Percentiles rank a stretch among this genome's conserved stretches.
Evolutionary conservation across 2,329 filamentous ascomycete genomes (phyloP).

Genomic region (Pyrenochaeta sp.): DNA sequence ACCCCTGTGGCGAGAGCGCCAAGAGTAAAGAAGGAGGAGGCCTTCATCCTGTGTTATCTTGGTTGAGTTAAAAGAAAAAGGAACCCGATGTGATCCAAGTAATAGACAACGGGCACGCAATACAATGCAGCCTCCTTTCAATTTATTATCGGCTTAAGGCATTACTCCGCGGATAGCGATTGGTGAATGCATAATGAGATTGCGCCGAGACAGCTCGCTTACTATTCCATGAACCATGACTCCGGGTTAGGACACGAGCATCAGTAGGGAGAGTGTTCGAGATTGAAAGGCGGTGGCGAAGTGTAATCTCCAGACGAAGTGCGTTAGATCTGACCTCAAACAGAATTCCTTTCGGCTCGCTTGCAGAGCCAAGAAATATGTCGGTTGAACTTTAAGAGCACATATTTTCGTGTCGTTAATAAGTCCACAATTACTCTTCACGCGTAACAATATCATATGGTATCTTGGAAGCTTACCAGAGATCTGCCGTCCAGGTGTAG

Average conservation of each 20-base stretch:
- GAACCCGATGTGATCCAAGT: conserved; percentile 3
- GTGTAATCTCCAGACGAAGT: not conserved
- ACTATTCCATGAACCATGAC: not conserved
- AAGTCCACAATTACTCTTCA: not conserved
- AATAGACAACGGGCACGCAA: not conserved
- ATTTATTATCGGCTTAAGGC: conserved; percentile 5
- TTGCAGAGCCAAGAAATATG: not conserved
- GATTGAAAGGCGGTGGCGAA: conserved; percentile 1
- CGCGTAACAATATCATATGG: not conserved
- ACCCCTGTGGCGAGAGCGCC: conserved; percentile 15
- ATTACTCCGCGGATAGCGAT: conserved; percentile 6
- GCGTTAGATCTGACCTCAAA: not conserved
- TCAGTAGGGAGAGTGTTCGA: not conserved
- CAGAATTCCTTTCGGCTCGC: not conserved
- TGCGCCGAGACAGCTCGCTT: conserved; percentile 7
- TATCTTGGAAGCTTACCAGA: too few species aligned
- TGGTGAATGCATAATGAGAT: not conserved
- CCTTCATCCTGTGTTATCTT: conserved; percentile 16
- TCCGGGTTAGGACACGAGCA: not conserved
- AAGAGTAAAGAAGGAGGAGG: conserved; percentile 11
- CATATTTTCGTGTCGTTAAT: not conserved
- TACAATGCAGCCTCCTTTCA: not conserved
- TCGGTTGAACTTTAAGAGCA: not conserved
- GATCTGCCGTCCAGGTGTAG: too few species aligned
- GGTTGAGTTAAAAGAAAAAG: not conserved